Evolutionary conservation across 2,329 filamentous ascomycete genomes (phyloP), one percentile per base, ranked within the genome.

Genomic region (Coleophoma eucalyptorum): DNA sequence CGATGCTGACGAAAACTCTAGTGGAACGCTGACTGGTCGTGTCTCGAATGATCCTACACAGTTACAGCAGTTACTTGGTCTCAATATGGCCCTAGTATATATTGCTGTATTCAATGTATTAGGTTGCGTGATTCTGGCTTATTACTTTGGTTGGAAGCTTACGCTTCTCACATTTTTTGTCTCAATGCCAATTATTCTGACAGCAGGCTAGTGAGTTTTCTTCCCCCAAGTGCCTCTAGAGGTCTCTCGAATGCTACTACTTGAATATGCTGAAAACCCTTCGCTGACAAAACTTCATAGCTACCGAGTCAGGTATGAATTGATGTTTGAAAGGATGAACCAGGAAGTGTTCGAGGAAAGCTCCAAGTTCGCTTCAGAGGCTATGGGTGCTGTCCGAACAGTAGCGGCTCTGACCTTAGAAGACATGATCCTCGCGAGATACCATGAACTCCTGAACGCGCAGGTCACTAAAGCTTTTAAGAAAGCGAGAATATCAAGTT

Each of bases 111-210:
- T 89, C 62, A 86, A 80, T 45, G 67, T 92, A 3, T 59, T 81
- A 8, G 87, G 86, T 0, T 81, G 80, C 7, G 68, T 89, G 13
- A 71, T 77, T 41, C 86, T 92, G 47, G 77, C 85, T 1, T 90
- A 89, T 59, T 72, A 77, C 4, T 90, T 86, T 63, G 85, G 86
- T 1, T 92, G 89, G 89, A 92, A 90, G 64, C 73, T 93, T 8
- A 81, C 84, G 0, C 69, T 90, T 0, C 83, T 92, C 0, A 77
- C 80, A 0, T 70, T 83, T 8, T 86, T 82, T 58, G 80, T 87
- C 2, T 71, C 73, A 0, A 64, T 80, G 49, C 79, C 79, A 1
- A 65, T 76, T 7, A 72, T 80, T 3, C 66, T 81, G 7, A 56
- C 65, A 4, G 72, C 75, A 11, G 20, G 6, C 42, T 26, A 26